These are phyloP conservation scores for Galerina sulciceps DNA, from an alignment of 768 basidiomycete genomes.

Conservation along the genomic window DNA sequence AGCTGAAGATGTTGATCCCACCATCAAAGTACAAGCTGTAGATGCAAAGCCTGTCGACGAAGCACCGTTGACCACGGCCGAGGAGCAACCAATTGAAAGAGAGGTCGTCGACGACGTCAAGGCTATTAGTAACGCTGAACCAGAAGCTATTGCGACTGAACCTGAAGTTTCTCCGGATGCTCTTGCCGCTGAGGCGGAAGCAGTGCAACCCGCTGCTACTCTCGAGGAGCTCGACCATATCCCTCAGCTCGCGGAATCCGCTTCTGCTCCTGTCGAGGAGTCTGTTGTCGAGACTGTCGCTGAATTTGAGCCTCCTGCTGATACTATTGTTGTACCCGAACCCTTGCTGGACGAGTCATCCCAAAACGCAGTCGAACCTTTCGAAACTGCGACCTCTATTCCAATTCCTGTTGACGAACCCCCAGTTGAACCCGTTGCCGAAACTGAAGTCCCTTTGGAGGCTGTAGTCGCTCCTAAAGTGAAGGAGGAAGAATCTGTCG, in stretches of 20 bases:
- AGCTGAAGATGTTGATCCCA: background rate
- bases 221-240: background rate
- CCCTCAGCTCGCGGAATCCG: background rate
- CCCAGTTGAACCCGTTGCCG: background rate
- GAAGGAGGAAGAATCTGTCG: no score
- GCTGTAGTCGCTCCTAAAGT: no score
- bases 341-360: no score
- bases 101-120: background rate
- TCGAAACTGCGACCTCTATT: no score
- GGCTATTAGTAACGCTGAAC: background rate
- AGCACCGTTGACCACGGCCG: background rate
- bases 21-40: background rate
- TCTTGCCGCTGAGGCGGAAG: background rate
- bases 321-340: background rate
- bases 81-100: background rate
- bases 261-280: background rate
- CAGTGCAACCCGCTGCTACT: background rate
- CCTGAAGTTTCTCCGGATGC: background rate
- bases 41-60: background rate
- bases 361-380: no score
- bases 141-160: constrained; percentile 8
- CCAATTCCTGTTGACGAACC: no score
- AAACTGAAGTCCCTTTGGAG: constrained; percentile 4
- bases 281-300: background rate
- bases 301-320: background rate